Evolutionary conservation across 2,329 filamentous ascomycete species (phyloP).

Genomic region (Aspergillus arachidicola): DNA sequence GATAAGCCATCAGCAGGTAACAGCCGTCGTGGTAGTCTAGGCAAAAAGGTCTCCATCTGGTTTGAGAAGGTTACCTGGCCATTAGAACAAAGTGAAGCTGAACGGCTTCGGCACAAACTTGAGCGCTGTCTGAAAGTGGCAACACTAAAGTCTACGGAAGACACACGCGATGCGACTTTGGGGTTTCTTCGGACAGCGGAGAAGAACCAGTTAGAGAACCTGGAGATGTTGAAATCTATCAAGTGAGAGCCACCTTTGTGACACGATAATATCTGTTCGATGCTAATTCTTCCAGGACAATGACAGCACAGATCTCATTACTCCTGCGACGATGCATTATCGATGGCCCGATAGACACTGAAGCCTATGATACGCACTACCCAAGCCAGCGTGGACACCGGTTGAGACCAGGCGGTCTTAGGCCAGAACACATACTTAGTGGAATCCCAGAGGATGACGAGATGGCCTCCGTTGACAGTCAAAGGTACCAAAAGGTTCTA

Average conservation of each 20-base stretch:
- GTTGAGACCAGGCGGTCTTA: neutral
- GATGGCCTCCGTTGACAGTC: neutral
- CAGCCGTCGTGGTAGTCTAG: neutral
- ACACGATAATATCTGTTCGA: neutral
- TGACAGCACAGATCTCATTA: neutral
- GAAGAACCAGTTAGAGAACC: neutral
- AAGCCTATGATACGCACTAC: neutral
- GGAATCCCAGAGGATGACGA: neutral
- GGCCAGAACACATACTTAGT: neutral
- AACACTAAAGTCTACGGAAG: neutral
- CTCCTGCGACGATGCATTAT: neutral
- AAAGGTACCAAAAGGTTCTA: neutral
- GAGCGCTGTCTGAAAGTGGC: neutral
- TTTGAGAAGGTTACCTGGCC: neutral
- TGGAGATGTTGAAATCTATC: neutral
- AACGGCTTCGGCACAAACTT: neutral
- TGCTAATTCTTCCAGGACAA: neutral
- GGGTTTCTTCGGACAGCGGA: neutral
- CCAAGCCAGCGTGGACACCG: neutral
- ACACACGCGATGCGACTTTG: neutral
- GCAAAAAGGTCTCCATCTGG: neutral
- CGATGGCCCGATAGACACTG: neutral
- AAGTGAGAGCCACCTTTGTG: neutral
- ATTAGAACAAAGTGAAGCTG: neutral
- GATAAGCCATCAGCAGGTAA: neutral